phyloP scores from a whole-genome alignment of 2,329 filamentous ascomycete species.

The Sporothrix inflata region DNA sequence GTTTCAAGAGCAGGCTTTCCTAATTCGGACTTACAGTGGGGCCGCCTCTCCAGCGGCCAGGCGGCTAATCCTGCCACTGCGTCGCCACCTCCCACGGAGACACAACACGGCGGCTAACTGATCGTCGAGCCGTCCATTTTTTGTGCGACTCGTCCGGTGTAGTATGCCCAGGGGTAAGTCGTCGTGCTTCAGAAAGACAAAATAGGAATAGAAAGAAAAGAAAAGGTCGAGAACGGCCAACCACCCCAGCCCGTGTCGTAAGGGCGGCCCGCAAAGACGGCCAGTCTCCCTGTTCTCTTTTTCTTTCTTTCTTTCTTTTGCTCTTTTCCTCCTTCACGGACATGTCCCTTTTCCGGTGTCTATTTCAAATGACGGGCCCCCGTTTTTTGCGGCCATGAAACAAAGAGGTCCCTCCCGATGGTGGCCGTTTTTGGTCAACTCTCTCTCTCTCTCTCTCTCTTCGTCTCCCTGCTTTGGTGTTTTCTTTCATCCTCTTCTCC shows the following conservation, averaged over 20 bases:
- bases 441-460: background rate
- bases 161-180: background rate
- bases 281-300: background rate
- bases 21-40: slow-evolving; percentile 10
- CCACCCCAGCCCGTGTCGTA: background rate
- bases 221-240: background rate
- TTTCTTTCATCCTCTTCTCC: background rate
- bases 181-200: background rate
- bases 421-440: background rate
- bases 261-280: slow-evolving; percentile 3
- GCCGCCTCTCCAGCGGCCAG: background rate
- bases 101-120: slow-evolving; percentile 17
- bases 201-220: background rate
- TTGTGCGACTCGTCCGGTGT: background rate
- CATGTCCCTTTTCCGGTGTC: background rate
- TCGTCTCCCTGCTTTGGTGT: background rate
- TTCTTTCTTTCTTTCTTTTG: background rate
- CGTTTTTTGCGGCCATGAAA: slow-evolving; percentile 17
- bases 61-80: background rate
- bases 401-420: background rate
- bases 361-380: background rate
- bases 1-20: background rate
- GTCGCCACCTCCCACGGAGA: background rate
- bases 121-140: background rate
- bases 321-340: background rate